phyloP scores from a whole-genome alignment of 2,329 filamentous ascomycete species.

The Colletotrichum sp. region DNA sequence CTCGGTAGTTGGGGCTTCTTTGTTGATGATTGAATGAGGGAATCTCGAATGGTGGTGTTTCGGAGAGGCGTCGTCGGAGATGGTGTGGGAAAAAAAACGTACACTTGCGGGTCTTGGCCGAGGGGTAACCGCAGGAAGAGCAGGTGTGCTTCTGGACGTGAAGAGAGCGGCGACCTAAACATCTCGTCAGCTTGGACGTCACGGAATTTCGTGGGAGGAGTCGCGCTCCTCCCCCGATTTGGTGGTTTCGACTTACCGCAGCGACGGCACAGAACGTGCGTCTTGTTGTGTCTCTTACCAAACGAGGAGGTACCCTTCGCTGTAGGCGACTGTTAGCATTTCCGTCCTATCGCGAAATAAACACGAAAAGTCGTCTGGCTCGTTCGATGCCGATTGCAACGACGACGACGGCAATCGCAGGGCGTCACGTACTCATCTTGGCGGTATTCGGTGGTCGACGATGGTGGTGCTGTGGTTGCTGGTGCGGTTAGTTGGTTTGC shows the following conservation, averaged over 20 bases:
- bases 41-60: background rate
- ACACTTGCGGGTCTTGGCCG: constrained; percentile 99
- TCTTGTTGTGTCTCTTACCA: constrained; percentile 88
- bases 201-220: constrained; percentile 5
- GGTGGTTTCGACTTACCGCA: constrained; percentile 76
- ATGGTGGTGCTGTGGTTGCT: constrained; percentile 22
- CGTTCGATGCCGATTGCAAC: background rate
- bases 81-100: constrained; percentile 54
- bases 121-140: constrained; percentile 92
- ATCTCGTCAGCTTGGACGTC: background rate
- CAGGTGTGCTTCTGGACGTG: constrained; percentile 99
- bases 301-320: constrained; percentile 65
- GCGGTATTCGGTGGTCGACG: constrained; percentile 39
- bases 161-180: constrained; percentile 87
- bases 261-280: constrained; percentile 97
- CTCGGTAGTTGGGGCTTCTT: background rate
- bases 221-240: background rate
- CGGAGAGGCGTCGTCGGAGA: background rate
- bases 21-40: background rate
- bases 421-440: constrained; percentile 61
- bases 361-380: constrained; percentile 6
- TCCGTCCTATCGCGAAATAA: constrained; percentile 25
- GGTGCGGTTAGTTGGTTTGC: constrained; percentile 17
- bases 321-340: constrained; percentile 34
- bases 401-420: background rate